Evolutionary conservation across 768 basidiomycete genomes (phyloP).

Genomic region (Leccinum ochraceum): DNA sequence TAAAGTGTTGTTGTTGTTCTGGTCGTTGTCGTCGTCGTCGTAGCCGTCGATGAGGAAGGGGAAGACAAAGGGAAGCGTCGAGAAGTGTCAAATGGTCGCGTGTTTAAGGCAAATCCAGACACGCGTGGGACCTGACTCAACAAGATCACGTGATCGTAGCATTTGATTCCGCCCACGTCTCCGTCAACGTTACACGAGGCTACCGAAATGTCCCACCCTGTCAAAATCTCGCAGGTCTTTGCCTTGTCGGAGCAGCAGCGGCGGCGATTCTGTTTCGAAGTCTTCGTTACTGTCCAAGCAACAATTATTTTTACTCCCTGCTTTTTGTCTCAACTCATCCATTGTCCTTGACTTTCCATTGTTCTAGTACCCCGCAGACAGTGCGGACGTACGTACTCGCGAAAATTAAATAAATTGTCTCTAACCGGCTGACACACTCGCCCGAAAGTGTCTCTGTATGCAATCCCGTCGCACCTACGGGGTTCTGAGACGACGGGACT

Average conservation of each 20-base stretch:
- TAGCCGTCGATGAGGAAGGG: conserved; percentile 15
- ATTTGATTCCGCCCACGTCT: conserved; percentile 31
- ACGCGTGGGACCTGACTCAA: conserved; percentile 37
- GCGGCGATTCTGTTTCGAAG: background rate
- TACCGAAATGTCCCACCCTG: conserved; percentile 15
- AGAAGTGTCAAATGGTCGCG: conserved; percentile 18
- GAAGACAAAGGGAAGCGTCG: conserved; percentile 5
- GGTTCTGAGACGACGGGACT: background rate
- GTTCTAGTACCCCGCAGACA: conserved; percentile 9
- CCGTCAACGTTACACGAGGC: conserved; percentile 38
- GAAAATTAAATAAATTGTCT: background rate
- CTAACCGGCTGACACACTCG: background rate
- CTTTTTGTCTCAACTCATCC: conserved; percentile 19
- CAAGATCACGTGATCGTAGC: conserved; percentile 35
- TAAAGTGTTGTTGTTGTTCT: background rate
- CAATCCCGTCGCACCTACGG: background rate
- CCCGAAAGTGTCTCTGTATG: background rate
- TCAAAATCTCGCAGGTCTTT: background rate
- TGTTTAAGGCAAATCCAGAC: conserved; percentile 30
- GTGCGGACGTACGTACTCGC: conserved; percentile 13
- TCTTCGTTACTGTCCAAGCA: background rate
- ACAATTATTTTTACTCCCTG: background rate
- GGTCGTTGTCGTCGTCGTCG: background rate
- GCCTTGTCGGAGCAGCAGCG: background rate
- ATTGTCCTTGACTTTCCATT: conserved; percentile 23